These are phyloP conservation scores for Malus asiatica DNA, from an alignment of 306 rosid genomes.

Conservation along the genomic window DNA sequence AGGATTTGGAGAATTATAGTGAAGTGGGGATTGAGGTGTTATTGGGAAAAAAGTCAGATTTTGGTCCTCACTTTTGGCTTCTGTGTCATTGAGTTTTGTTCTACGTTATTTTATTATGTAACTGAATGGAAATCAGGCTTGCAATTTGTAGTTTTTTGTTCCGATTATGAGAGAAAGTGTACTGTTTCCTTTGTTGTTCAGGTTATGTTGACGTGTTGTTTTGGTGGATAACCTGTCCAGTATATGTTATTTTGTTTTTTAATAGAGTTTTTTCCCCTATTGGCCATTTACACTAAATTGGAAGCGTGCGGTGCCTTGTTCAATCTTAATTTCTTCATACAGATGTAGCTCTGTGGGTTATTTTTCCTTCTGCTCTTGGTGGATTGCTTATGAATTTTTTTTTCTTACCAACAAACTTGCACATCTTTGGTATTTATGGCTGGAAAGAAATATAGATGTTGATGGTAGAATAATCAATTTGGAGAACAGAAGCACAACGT, in stretches of 20 bases:
- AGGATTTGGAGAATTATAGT: not conserved
- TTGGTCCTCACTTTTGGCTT: not conserved
- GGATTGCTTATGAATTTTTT: not conserved
- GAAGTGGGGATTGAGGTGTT: not conserved
- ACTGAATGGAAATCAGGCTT: not conserved
- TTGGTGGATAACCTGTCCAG: not conserved
- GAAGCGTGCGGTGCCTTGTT: not conserved
- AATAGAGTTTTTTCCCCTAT: not conserved
- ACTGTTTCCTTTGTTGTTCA: not conserved
- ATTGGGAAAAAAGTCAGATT: not conserved
- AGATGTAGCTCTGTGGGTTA: too few species aligned
- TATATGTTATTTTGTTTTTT: not conserved
- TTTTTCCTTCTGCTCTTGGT: not conserved
- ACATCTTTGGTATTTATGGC: not conserved
- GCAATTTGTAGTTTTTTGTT: not conserved
- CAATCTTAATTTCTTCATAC: not conserved
- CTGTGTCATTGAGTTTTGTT: not conserved
- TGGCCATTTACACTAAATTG: not conserved
- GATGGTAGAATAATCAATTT: not conserved
- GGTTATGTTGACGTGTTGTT: not conserved
- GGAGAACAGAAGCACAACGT: not conserved
- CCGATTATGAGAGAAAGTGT: not conserved
- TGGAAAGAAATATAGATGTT: not conserved
- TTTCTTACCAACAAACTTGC: not conserved
- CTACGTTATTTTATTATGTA: not conserved